Base-by-base conservation (phyloP, 1,284 basidiomycete genomes). In the Ganoderma lingzhi region DNA sequence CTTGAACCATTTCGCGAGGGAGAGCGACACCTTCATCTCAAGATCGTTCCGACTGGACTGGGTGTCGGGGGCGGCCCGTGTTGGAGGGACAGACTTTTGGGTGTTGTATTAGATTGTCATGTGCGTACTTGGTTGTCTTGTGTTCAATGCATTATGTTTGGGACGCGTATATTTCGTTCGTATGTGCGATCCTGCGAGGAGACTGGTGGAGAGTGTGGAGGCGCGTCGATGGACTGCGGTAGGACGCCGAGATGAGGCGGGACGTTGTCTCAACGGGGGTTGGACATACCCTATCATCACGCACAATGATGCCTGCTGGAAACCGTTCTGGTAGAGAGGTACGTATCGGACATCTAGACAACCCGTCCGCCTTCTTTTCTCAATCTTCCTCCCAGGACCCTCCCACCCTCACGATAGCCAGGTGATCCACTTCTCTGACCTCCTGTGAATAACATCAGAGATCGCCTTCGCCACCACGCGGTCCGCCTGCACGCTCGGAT, bases 401-500 rank as follows among this genome's bases (percentile, higher is more conserved):
- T 14, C 10, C 12, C n/a, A 6, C 6, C 15, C 19, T 73, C 59
- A 86, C 68, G 82, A 85, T 67, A 88, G 74, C 87, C 86, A 87
- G 14, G 82, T 86, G 14, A 83, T 80, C 83, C 83, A 88, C 59
- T 78, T 75, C 70, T 81, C 86, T 12, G 75, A 73, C 53, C 81
- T 79, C 35, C 85, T 83, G 67, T 81, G 74, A 42, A 87, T 82
- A 5, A 82, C 82, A 35, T 82, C 76, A 1, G 85, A 81, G 39
- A 88, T 82, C 67, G 87, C 83, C 64, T 83, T 78, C 0, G 86
- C 87, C 2, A 89, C 82, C 48, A 87, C 81, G n/a, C 87, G 78
- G 71, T 87, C 83, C 1, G 85, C 82, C 71, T 89, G 87, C 69
- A 88, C 86, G 30, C 85, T 86, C 6, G 87, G 87, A 72, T 89